Conservation (phyloP, 176 grass and related monocot genomes). For the Carex kokanica region DNA sequence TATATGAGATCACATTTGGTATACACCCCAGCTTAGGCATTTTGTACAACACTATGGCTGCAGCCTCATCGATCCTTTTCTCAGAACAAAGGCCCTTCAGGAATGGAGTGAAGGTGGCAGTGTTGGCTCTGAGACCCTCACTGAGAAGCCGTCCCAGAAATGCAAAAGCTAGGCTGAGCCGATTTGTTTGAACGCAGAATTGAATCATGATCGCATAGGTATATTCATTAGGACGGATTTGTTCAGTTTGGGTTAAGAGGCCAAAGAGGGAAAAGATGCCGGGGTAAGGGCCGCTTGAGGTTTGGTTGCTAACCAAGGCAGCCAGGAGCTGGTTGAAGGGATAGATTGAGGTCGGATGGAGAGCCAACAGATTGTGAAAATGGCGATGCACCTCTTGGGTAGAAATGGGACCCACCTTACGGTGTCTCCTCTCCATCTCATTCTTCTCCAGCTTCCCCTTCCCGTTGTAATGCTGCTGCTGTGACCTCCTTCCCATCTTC, state of each 20-base stretch:
- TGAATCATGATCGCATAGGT: constrained; percentile 2
- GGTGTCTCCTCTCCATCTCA: not conserved
- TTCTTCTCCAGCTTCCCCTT: not conserved
- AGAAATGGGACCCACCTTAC: not conserved
- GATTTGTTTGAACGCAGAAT: not conserved
- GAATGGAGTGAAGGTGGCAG: not conserved
- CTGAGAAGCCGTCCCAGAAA: constrained; percentile 3
- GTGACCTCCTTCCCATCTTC: not conserved
- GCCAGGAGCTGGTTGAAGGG: constrained; percentile 4
- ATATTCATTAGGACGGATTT: not conserved
- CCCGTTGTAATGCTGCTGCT: not conserved
- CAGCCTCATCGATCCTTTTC: constrained; percentile 8
- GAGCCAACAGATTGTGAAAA: constrained; percentile 5
- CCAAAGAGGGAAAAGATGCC: constrained; percentile 6
- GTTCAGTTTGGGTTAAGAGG: not conserved
- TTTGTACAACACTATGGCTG: constrained; percentile 11
- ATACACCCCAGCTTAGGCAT: constrained; percentile 11
- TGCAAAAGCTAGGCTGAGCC: not conserved
- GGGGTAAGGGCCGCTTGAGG: not conserved
- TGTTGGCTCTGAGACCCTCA: not conserved
- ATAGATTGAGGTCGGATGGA: not conserved
- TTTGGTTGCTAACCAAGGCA: not conserved
- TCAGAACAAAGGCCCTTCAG: not conserved
- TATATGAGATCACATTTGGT: constrained; percentile 16
- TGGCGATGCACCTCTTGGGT: not conserved